Percentiles rank a stretch among this genome's conserved stretches.
Evolutionary conservation across 192 early-diverging fungal genomes (phyloP).

Genomic region (Piromyces finnis): DNA sequence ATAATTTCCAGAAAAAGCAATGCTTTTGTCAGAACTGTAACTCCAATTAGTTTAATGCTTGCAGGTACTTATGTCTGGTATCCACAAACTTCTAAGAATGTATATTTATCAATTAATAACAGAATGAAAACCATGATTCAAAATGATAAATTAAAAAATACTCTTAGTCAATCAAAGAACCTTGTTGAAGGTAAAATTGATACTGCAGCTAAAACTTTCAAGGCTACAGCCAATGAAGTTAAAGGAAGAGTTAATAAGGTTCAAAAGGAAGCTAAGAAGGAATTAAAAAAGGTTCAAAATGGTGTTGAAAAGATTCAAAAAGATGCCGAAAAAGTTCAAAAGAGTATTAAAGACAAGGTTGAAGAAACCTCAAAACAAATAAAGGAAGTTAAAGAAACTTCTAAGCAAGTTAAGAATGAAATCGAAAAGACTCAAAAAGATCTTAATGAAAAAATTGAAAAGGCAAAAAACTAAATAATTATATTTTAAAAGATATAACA

Average conservation of each 20-base stretch:
- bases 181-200: not conserved
- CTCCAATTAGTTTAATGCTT: not conserved
- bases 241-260: not conserved
- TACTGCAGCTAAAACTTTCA: not conserved
- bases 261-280: not conserved
- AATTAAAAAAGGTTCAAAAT: not conserved
- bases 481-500: too few species aligned
- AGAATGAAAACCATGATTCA: not conserved
- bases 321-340: not conserved
- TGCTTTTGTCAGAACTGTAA: not conserved
- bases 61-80: not conserved
- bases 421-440: not conserved
- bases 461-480: too few species aligned
- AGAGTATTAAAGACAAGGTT: too few species aligned
- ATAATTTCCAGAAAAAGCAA: not conserved
- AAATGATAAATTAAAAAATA: not conserved
- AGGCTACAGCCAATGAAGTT: not conserved
- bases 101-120: not conserved
- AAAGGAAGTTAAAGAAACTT: not conserved
- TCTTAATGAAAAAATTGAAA: not conserved
- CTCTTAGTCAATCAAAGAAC: not conserved
- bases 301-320: not conserved
- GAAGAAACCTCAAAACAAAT: too few species aligned
- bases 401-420: not conserved
- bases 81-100: not conserved